These are phyloP conservation scores for Fusarium zealandicum DNA, from an alignment of 2,329 filamentous ascomycete genomes.

Conservation along the genomic window DNA sequence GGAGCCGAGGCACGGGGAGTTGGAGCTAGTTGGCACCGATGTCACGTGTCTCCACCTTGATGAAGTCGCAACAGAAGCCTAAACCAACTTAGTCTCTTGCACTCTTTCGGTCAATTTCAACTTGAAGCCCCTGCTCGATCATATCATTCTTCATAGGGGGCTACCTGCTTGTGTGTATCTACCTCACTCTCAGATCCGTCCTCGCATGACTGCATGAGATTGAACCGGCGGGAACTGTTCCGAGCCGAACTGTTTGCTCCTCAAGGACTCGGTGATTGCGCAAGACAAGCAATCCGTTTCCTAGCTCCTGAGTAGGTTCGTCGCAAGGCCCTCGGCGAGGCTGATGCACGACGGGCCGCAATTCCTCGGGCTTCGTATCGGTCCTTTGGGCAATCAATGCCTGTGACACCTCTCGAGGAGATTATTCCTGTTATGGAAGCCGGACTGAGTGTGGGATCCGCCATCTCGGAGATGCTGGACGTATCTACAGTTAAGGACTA, in stretches of 20 bases:
- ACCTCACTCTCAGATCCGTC: neutral
- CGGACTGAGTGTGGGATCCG: conserved; percentile 23
- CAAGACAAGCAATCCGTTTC: conserved; percentile 1
- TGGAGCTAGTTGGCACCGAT: neutral
- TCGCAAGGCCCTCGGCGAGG: neutral
- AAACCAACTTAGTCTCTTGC: neutral
- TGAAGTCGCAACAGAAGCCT: neutral
- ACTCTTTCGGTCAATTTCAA: neutral
- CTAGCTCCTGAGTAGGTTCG: neutral
- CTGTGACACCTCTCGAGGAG: conserved; percentile 29
- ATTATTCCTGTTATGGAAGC: conserved; percentile 29
- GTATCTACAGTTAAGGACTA: neutral
- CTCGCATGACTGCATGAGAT: conserved; percentile 4
- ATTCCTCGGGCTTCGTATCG: conserved; percentile 16
- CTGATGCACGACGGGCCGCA: conserved; percentile 9
- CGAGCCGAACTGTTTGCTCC: conserved; percentile 1
- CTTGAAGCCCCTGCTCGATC: neutral
- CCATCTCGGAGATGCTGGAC: conserved; percentile 6
- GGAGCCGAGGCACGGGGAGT: conserved; percentile 32
- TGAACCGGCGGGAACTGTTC: neutral
- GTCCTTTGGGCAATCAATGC: conserved; percentile 24
- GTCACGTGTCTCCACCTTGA: conserved; percentile 5
- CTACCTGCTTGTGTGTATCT: neutral
- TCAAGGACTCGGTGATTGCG: conserved; percentile 10
- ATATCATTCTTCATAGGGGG: neutral